Base-by-base conservation (phyloP, 2,329 filamentous ascomycete species). In the Hymenoscyphus infarciens region DNA sequence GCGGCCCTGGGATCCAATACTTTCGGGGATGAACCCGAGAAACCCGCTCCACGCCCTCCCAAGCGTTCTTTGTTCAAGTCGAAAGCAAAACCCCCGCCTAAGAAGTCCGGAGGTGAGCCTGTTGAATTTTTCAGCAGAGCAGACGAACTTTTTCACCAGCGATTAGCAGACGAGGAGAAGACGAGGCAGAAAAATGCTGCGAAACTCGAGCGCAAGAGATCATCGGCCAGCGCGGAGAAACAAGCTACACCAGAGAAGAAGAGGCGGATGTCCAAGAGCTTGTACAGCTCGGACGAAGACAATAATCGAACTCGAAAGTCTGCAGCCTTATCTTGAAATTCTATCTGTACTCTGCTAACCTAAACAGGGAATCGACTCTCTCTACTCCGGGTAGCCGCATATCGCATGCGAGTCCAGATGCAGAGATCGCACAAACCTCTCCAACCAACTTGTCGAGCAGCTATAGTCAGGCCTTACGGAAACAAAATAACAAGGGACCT, bases 21-120 rank as follows among this genome's bases (percentile, higher is more conserved):
- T 42, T 45, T 66, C 45, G 65, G 58, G 25, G 60, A 67, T n/a
- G 57, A 56, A n/a, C n/a, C 8, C 5, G 15, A 55, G 25, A 33
- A 52, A 13, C 55, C 53, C 3, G 35, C 54, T 22, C 25, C 61
- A 16, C 55, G 62, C 10, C 64, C 64, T 42, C 62, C 64, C 10
- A 68, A 74, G 66, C 53, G 53, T 22, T 55, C 29, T 55, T 16
- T 55, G 6, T 27, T 29, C 57, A 25, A 10, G 38, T 31, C 19
- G 69, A 74, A 67, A 60, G 77, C 45, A 79, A 79, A 0, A 77
- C 85, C 19, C 87, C 87, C 75, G 85, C 81, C 58, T 83, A 82
- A 66, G 79, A 82, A 56, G 74, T 10, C 56, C n/a, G 57, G 25
- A n/a, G 74, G 71, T 29, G 71, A 75, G 27, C 71, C 71, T 33